phyloP scores from a whole-genome alignment of 345 rosid genomes.

The Dimocarpus longan region DNA sequence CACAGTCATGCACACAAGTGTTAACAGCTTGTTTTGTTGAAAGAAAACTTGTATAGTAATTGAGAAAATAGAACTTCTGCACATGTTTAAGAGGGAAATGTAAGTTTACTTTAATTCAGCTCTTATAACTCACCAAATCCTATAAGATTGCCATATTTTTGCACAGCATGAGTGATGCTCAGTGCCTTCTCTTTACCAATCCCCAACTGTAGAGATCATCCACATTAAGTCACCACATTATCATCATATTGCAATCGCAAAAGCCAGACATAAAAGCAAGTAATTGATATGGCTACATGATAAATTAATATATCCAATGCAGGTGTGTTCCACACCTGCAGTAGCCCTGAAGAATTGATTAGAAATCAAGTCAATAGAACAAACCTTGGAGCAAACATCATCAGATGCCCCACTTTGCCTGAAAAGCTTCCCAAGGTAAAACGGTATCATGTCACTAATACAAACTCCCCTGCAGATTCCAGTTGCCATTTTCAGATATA shows the following conservation, averaged over 20 bases:
- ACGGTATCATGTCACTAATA: conserved; percentile 93
- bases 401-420: conserved; percentile 67
- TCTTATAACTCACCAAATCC: conserved; percentile 67
- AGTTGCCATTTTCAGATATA: conserved; percentile 19
- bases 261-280: not conserved
- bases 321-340: not conserved
- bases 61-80: not conserved
- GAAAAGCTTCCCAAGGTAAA: conserved; percentile 81
- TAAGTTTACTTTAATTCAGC: conserved; percentile 1
- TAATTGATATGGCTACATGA: not conserved
- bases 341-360: conserved; percentile 11
- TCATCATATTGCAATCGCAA: conserved; percentile 2
- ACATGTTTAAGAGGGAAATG: conserved; percentile 3
- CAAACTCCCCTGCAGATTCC: conserved; percentile 74
- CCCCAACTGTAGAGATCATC: conserved; percentile 58
- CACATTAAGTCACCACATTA: conserved; percentile 13
- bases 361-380: conserved; percentile 28
- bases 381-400: conserved; percentile 82
- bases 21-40: not conserved
- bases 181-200: conserved; percentile 69
- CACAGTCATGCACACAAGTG: not conserved
- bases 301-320: not conserved
- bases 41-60: not conserved
- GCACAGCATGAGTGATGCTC: conserved; percentile 53
- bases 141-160: conserved; percentile 75